phyloP scores from a whole-genome alignment of 768 basidiomycete species.

The Astraeus odoratus region DNA sequence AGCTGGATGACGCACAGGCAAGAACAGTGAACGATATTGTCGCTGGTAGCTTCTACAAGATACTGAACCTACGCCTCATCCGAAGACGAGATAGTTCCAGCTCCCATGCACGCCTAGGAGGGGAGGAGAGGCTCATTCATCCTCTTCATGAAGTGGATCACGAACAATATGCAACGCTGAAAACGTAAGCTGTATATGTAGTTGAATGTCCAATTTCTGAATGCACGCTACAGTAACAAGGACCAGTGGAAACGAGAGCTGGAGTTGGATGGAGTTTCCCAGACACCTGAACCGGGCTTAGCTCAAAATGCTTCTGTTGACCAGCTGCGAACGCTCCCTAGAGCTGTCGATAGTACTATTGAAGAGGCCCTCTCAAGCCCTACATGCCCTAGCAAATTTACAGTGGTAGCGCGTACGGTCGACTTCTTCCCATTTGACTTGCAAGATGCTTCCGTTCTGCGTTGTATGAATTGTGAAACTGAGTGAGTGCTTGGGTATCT shows the following conservation, averaged over 20 bases:
- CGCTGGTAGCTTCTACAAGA: constrained; percentile 37
- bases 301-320: constrained; percentile 4
- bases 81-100: constrained; percentile 13
- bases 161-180: constrained; percentile 15
- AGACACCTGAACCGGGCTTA: neutral
- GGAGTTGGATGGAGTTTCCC: constrained; percentile 3
- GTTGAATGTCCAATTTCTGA: constrained; percentile 2
- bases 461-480: constrained; percentile 47
- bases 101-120: constrained; percentile 22
- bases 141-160: constrained; percentile 11
- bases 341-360: constrained; percentile 22
- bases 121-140: constrained; percentile 20
- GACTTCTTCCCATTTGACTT: constrained; percentile 52
- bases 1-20: constrained; percentile 42
- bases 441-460: constrained; percentile 38
- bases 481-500: constrained; percentile 31
- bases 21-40: constrained; percentile 31
- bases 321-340: neutral
- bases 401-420: constrained; percentile 41
- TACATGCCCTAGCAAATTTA: constrained; percentile 33
- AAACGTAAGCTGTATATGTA: constrained; percentile 10
- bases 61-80: constrained; percentile 48
- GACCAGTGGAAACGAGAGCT: constrained; percentile 25
- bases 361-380: constrained; percentile 29
- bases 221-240: constrained; percentile 25